Base-by-base conservation (phyloP, 2,329 filamentous ascomycete genomes). In the Teratosphaeria nubilosa region DNA sequence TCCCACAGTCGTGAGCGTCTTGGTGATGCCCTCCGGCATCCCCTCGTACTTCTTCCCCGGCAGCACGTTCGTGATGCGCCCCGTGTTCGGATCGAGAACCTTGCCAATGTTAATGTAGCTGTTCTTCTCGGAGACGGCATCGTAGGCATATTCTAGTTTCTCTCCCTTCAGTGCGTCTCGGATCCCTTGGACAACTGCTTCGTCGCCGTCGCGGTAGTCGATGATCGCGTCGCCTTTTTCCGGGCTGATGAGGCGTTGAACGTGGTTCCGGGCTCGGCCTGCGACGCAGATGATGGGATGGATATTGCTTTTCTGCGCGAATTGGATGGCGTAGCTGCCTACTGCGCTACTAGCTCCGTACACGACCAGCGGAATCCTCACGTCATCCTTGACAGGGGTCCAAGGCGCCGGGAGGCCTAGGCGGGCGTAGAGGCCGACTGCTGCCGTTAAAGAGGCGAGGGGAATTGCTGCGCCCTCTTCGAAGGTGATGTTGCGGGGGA, bases 211-310 rank as follows among this genome's bases (percentile, higher is more conserved):
- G 20, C 84, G 80, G 69, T 86, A 86, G 72, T 86, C 83, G 59
- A 86, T 67, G 24, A 86, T 71, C 0, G 73, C 70, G 65, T 86
- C 83, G 37, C 83, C 82, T 65, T 80, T 81, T 54, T 66, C 68
- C 9, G 68, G 69, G 64, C 82, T 77, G 58, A 86, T 76, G 32
- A 84, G 70, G 0, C 64, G 68, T 65, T 80, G 72, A 2, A 85
- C 81, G 63, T 80, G 80, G 1, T 75, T 63, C 6, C 69, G 69
- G 5, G 79, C 80, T 1, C 74, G 72, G 5, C 84, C 84, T 0
- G 83, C 82, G 7, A 86, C 74, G 59, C 77, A 78, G 62, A 87
- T 82, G 52, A 86, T 71, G 0, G 84, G 84, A 68, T 85, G 82
- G 61, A 86, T 82, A 66, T 82, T 81, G 60, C 64, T 69, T 3